A percentile compares a stretch with the other conserved stretches of the same genome.
These are phyloP conservation scores for Tulasnella sp. DNA, from an alignment of 768 basidiomycete genomes.

Conservation along the genomic window DNA sequence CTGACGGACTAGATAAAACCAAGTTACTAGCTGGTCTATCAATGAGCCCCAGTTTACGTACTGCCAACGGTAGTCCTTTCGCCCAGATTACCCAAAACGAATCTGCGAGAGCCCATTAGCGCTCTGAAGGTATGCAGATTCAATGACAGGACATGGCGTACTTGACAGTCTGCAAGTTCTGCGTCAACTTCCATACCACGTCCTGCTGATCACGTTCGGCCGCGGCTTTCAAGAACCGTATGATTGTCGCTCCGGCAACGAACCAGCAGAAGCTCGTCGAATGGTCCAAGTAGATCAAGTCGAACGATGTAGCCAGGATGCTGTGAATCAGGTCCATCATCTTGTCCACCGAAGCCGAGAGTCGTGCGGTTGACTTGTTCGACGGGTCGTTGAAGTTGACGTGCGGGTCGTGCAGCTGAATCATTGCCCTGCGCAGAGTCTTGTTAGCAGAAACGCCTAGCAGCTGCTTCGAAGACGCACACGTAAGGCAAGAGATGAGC, in stretches of 20 bases:
- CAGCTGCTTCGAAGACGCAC: background rate
- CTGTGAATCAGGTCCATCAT: conserved; percentile 42
- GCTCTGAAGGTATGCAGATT: no score
- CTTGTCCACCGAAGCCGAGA: conserved; percentile 38
- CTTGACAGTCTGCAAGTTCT: conserved; percentile 60
- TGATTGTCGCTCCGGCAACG: conserved; percentile 50
- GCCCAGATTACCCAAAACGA: background rate
- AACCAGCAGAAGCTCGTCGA: conserved; percentile 60
- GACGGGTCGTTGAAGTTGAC: conserved; percentile 54
- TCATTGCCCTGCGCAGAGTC: conserved; percentile 38
- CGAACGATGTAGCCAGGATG: conserved; percentile 42
- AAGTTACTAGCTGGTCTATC: background rate
- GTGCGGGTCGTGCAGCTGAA: conserved; percentile 70
- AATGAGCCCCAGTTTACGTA: background rate
- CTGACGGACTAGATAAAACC: background rate
- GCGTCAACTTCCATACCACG: conserved; percentile 44
- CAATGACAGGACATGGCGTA: conserved; percentile 22
- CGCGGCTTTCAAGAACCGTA: conserved; percentile 53
- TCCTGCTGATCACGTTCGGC: conserved; percentile 44
- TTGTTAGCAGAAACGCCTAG: background rate
- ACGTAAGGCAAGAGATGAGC: background rate
- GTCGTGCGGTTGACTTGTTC: conserved; percentile 39
- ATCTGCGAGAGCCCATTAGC: background rate
- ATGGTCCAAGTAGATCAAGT: conserved; percentile 55
- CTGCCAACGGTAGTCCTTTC: background rate